These are phyloP conservation scores for Scopulariopsis brevicaulis DNA, from an alignment of 2,329 filamentous ascomycete species.

Conservation along the genomic window DNA sequence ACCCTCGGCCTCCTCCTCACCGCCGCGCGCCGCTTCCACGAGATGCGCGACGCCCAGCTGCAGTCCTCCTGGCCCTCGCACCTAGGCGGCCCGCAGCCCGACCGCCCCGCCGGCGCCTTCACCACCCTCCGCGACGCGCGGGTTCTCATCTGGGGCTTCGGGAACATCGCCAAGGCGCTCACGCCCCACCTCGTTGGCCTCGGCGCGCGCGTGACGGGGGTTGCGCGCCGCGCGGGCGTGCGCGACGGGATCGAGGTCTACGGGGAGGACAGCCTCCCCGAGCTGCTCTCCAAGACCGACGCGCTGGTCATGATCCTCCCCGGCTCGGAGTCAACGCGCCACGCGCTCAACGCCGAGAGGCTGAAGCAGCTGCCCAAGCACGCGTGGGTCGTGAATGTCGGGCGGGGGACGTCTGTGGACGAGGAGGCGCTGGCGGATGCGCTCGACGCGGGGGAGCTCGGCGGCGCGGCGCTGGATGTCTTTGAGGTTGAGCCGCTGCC, in stretches of 20 bases:
- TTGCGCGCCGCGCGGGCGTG: slow-evolving; percentile 45
- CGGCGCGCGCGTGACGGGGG: slow-evolving; percentile 45
- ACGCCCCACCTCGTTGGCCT: slow-evolving; percentile 39
- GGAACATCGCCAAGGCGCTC: slow-evolving; percentile 53
- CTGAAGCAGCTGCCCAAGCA: slow-evolving; percentile 43
- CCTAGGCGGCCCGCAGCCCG: slow-evolving; percentile 49
- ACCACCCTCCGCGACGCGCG: slow-evolving; percentile 47
- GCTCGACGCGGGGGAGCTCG: slow-evolving; percentile 58
- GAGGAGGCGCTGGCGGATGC: slow-evolving; percentile 62
- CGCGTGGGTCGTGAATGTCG: slow-evolving; percentile 63
- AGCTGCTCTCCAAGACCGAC: slow-evolving; percentile 45
- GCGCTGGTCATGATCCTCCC: slow-evolving; percentile 59
- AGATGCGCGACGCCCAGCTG: slow-evolving; percentile 51
- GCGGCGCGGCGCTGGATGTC: slow-evolving; percentile 69
- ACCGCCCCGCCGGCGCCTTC: slow-evolving; percentile 43
- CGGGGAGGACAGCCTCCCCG: slow-evolving; percentile 37
- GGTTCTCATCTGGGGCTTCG: slow-evolving; percentile 53
- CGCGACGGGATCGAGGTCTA: slow-evolving; percentile 47
- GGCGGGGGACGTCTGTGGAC: slow-evolving; percentile 69
- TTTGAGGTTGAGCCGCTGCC: slow-evolving; percentile 63
- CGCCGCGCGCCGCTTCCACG: slow-evolving; percentile 44
- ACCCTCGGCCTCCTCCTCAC: slow-evolving; percentile 44
- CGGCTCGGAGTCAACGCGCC: slow-evolving; percentile 40
- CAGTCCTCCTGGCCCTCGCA: slow-evolving; percentile 47
- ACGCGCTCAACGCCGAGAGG: slow-evolving; percentile 42